These are phyloP conservation scores for Colletotrichum liaoningense DNA, from an alignment of 2,329 filamentous ascomycete genomes.

Conservation along the genomic window DNA sequence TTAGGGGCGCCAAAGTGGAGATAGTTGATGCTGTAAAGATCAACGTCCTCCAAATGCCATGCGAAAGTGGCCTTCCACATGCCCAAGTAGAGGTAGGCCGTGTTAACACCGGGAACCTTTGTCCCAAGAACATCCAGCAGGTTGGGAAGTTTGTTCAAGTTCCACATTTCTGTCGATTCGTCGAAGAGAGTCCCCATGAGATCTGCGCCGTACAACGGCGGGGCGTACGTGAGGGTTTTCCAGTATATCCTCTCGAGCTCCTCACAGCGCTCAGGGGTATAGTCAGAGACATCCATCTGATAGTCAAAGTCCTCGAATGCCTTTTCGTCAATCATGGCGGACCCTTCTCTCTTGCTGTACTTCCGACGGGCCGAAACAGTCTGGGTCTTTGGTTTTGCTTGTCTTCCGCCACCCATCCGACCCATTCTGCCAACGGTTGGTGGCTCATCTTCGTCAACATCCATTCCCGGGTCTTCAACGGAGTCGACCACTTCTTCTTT, in stretches of 20 bases:
- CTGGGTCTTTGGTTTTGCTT: slow-evolving; percentile 70
- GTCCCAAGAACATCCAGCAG: slow-evolving; percentile 93
- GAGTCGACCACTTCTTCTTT: slow-evolving; percentile 56
- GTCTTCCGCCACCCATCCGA: slow-evolving; percentile 62
- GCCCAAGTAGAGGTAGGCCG: slow-evolving; percentile 94
- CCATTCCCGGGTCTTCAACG: slow-evolving; percentile 58
- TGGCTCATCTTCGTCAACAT: slow-evolving; percentile 52
- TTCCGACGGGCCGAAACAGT: slow-evolving; percentile 90
- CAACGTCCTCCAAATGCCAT: slow-evolving; percentile 98
- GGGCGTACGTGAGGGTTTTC: slow-evolving; percentile 96
- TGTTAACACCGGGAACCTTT: slow-evolving; percentile 97
- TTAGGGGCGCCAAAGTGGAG: slow-evolving; percentile 98
- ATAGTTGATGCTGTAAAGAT: slow-evolving; percentile 99
- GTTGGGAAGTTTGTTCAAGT: slow-evolving; percentile 94
- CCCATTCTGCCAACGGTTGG: slow-evolving; percentile 47
- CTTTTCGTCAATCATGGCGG: slow-evolving; percentile 86
- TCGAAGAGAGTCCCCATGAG: slow-evolving; percentile 96
- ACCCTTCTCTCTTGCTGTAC: slow-evolving; percentile 82
- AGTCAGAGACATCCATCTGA: slow-evolving; percentile 87
- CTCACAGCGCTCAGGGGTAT: slow-evolving; percentile 89
- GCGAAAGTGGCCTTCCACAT: slow-evolving; percentile 99
- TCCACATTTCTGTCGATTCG: slow-evolving; percentile 87
- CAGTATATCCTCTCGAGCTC: slow-evolving; percentile 96
- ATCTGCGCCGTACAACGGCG: slow-evolving; percentile 95
- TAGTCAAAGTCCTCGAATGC: slow-evolving; percentile 95